Conservation (phyloP, 2,329 filamentous ascomycete species). For the Scedosporium minutisporum region DNA sequence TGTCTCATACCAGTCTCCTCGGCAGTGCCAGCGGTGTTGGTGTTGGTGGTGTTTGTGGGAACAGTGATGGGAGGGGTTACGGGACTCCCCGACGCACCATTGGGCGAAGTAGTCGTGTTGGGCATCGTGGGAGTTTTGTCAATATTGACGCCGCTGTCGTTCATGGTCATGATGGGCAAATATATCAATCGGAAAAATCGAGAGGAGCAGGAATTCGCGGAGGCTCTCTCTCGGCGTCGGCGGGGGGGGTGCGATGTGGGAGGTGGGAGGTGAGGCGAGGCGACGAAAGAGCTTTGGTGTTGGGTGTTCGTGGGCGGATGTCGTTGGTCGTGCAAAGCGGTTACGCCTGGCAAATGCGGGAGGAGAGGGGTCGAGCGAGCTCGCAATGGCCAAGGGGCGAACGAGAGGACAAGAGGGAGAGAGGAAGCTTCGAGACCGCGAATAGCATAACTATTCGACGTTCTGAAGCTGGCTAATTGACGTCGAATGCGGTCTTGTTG, state of each 20-base stretch:
- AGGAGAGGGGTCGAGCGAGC: conserved; percentile 4
- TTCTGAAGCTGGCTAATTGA: not conserved
- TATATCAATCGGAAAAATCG: not conserved
- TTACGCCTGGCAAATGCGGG: conserved; percentile 4
- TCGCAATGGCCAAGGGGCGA: conserved; percentile 1
- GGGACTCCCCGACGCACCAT: conserved; percentile 8
- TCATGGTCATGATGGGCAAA: conserved; percentile 6
- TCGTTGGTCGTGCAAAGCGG: conserved; percentile 3
- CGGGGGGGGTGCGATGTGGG: not conserved
- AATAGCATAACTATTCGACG: conserved; percentile 4
- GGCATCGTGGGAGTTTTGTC: conserved; percentile 7
- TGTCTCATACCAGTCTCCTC: conserved; percentile 8
- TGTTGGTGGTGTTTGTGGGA: conserved; percentile 1
- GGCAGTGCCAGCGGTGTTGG: conserved; percentile 7
- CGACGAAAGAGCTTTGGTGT: not conserved
- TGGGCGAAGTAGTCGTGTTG: conserved; percentile 4
- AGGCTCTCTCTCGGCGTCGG: not conserved
- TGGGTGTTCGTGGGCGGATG: not conserved
- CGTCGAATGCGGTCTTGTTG: conserved; percentile 2
- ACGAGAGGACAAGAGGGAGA: conserved; percentile 5
- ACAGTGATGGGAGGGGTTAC: conserved; percentile 6
- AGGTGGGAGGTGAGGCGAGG: not conserved
- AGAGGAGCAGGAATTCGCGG: not conserved
- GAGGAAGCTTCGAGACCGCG: conserved; percentile 1
- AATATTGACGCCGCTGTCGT: conserved; percentile 7